Percentiles rank a stretch among this genome's conserved stretches.
Evolutionary conservation across 2,329 filamentous ascomycete species (phyloP).

Genomic region (Talaromyces sp.): DNA sequence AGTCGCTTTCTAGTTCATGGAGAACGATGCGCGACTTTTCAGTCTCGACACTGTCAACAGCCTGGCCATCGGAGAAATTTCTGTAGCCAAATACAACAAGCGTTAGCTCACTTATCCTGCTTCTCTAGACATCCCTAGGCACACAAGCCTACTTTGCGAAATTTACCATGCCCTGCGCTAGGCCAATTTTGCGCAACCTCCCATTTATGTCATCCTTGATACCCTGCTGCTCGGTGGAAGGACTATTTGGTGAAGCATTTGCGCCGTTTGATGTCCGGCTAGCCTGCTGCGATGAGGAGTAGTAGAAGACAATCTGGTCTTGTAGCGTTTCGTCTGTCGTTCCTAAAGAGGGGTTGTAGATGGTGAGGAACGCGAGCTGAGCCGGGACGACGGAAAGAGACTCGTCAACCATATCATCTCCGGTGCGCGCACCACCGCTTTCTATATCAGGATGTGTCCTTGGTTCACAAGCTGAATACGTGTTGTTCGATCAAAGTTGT

Average conservation of each 20-base stretch:
- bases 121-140: not conserved
- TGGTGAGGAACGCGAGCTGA: constrained; percentile 83
- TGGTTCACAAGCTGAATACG: not conserved
- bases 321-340: constrained; percentile 67
- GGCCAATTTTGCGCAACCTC: constrained; percentile 83
- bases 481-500: not conserved
- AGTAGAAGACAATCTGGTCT: constrained; percentile 89
- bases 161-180: constrained; percentile 93
- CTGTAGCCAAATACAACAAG: constrained; percentile 37
- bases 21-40: constrained; percentile 81
- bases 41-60: constrained; percentile 84
- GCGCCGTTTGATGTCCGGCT: constrained; percentile 25
- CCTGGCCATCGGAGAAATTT: constrained; percentile 73
- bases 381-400: constrained; percentile 61
- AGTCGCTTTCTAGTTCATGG: constrained; percentile 81
- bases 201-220: constrained; percentile 71
- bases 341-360: constrained; percentile 87
- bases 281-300: constrained; percentile 52
- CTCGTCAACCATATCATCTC: constrained; percentile 40
- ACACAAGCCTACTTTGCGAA: constrained; percentile 68
- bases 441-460: not conserved
- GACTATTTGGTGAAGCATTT: constrained; percentile 15
- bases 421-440: not conserved
- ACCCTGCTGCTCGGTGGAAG: constrained; percentile 21
- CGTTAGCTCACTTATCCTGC: constrained; percentile 19